phyloP scores from a whole-genome alignment of 768 basidiomycete genomes.

The Solioccasus polychromus region DNA sequence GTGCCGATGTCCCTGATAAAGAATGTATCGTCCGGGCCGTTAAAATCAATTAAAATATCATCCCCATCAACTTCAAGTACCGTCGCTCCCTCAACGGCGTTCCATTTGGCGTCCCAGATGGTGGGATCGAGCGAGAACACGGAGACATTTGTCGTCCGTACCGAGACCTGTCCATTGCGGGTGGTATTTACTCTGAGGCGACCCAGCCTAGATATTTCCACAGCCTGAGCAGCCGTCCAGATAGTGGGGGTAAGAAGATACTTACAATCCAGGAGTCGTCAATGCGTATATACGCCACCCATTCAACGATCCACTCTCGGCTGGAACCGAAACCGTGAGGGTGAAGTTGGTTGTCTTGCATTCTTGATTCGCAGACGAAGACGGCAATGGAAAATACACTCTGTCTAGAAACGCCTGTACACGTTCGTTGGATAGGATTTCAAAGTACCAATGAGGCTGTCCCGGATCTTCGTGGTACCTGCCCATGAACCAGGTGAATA shows the following conservation, averaged over 20 bases:
- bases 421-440: slow-evolving; percentile 50
- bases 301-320: slow-evolving; percentile 65
- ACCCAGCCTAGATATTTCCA: slow-evolving; percentile 13
- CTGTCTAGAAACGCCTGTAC: slow-evolving; percentile 58
- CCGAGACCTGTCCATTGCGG: slow-evolving; percentile 3
- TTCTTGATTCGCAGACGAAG: background rate
- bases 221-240: too few relatives aligned
- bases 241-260: background rate
- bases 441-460: slow-evolving; percentile 68
- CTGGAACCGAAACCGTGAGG: slow-evolving; percentile 67
- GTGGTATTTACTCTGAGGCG: slow-evolving; percentile 18
- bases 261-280: slow-evolving; percentile 66
- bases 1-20: slow-evolving; percentile 10
- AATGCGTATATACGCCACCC: slow-evolving; percentile 67
- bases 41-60: background rate
- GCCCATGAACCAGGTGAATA: background rate
- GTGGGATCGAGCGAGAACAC: slow-evolving; percentile 20
- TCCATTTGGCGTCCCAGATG: background rate
- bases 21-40: background rate
- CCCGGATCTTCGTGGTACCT: slow-evolving; percentile 64
- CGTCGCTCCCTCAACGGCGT: background rate
- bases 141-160: slow-evolving; percentile 26
- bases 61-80: slow-evolving; percentile 15
- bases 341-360: slow-evolving; percentile 44
- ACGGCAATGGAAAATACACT: slow-evolving; percentile 11